Evolutionary conservation across 2,329 filamentous ascomycete species (phyloP).

Genomic region (Xylaria sp.): DNA sequence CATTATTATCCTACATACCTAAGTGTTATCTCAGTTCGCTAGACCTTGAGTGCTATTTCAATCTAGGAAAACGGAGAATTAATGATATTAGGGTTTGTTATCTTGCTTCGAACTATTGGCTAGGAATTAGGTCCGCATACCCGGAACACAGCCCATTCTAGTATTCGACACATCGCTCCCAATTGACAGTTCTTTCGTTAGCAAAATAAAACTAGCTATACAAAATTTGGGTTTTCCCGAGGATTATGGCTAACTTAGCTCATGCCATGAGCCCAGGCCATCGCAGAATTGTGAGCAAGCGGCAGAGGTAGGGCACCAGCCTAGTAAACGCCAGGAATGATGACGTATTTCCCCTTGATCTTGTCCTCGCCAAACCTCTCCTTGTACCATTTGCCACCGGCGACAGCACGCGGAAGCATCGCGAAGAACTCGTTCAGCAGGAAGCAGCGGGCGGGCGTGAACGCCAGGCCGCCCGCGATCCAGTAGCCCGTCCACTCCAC

Average conservation of each 20-base stretch:
- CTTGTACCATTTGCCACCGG: conserved; percentile 86
- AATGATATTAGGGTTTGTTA: background rate
- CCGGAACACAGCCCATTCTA: background rate
- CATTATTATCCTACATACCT: no score
- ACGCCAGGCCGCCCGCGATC: conserved; percentile 75
- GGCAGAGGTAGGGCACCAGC: background rate
- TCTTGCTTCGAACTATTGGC: background rate
- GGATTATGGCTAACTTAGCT: background rate
- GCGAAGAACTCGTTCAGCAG: conserved; percentile 86
- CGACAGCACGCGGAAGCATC: conserved; percentile 88
- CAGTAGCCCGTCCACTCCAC: conserved; percentile 94
- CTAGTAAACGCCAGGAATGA: conserved; percentile 61
- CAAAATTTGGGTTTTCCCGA: background rate
- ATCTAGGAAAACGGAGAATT: background rate
- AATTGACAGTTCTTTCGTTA: background rate
- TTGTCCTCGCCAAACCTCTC: conserved; percentile 88
- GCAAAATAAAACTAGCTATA: background rate
- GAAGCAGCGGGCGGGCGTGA: conserved; percentile 82
- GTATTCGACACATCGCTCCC: background rate
- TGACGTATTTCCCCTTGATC: conserved; percentile 78
- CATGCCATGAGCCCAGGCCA: background rate
- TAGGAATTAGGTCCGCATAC: background rate
- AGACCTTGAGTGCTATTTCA: background rate
- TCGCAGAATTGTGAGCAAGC: background rate
- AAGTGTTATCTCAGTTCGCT: no score